These are phyloP conservation scores for Drechslerella coelobrocha DNA, from an alignment of 2,329 filamentous ascomycete species.

Conservation along the genomic window DNA sequence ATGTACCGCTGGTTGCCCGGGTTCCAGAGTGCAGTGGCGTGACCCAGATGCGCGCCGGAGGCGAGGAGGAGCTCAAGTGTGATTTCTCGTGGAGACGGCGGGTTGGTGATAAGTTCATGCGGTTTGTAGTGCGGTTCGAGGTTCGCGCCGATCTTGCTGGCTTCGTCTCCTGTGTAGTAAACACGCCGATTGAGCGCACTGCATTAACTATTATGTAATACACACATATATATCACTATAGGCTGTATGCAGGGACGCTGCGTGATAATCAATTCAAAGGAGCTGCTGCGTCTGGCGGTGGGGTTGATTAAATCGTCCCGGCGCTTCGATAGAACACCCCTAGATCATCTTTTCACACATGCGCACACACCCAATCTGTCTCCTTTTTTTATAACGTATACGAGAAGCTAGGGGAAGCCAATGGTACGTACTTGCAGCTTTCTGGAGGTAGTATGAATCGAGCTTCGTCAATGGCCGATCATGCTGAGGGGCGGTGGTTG, in stretches of 20 bases:
- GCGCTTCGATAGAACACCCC: too few species aligned
- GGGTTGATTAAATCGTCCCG: too few species aligned
- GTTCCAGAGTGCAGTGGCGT: conserved; percentile 91
- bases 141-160: conserved; percentile 51
- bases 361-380: too few species aligned
- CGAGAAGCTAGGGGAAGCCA: too few species aligned
- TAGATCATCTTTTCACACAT: too few species aligned
- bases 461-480: conserved; percentile 19
- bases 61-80: conserved; percentile 90
- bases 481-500: background rate
- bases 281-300: too few species aligned
- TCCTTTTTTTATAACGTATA: too few species aligned
- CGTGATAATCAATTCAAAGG: too few species aligned
- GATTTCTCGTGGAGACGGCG: conserved; percentile 78
- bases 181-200: too few species aligned
- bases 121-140: conserved; percentile 68
- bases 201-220: conserved; percentile 7
- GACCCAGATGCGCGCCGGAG: conserved; percentile 85
- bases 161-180: conserved; percentile 49
- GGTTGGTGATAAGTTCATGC: conserved; percentile 71
- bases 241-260: too few species aligned
- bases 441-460: conserved; percentile 25
- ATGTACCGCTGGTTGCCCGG: conserved; percentile 93
- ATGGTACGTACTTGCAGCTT: conserved; percentile 33
- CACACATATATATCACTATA: too few species aligned